Evolutionary conservation across 257 asterid species (phyloP).

Genomic region (Capsicum baccatum): DNA sequence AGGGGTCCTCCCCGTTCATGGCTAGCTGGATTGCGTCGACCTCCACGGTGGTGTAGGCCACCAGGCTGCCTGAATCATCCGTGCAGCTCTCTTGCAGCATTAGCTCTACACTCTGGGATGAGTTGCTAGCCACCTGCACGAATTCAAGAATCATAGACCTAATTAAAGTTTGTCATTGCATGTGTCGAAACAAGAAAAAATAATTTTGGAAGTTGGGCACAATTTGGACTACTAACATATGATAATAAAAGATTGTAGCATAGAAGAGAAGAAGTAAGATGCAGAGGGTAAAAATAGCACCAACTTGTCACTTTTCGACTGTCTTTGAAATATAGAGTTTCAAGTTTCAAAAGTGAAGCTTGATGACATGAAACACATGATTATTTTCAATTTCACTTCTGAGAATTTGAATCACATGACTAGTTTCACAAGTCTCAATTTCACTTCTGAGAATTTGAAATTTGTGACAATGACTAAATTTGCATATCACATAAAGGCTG

Average conservation of each 20-base stretch:
- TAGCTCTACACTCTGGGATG: conserved; percentile 87
- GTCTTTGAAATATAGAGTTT: too few species aligned
- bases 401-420: too few species aligned
- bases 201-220: too few species aligned
- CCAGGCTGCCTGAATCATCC: conserved; percentile 82
- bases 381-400: too few species aligned
- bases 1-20: conserved; percentile 90
- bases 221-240: not conserved
- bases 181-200: not conserved
- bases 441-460: too few species aligned
- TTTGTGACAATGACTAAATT: too few species aligned
- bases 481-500: too few species aligned
- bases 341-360: not conserved
- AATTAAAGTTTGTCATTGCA: not conserved
- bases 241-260: not conserved
- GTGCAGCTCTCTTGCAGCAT: conserved; percentile 94
- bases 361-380: too few species aligned
- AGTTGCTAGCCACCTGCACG: conserved; percentile 88
- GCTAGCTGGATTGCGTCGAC: conserved; percentile 87
- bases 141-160: too few species aligned
- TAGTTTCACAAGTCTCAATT: too few species aligned
- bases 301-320: not conserved
- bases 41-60: conserved; percentile 80
- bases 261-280: not conserved
- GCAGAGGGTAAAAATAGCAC: too few species aligned